A percentile compares a stretch with the other conserved stretches of the same genome.
Conservation (phyloP, 441 rosid genomes). For the Erodium moschatum region DNA sequence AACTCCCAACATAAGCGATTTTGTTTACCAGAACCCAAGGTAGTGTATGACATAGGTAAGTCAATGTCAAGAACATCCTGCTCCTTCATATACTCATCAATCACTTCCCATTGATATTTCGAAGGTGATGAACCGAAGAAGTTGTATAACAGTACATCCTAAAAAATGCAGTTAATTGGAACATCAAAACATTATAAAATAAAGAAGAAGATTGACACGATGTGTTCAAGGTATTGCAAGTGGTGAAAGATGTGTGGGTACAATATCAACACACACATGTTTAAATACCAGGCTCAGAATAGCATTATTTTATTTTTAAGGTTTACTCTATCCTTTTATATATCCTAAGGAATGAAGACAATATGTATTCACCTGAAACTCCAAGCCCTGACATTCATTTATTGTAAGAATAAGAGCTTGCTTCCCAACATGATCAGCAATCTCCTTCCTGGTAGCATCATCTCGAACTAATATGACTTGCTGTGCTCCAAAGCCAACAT, state of each 20-base stretch:
- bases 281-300: too few relatives aligned
- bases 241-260: neutral
- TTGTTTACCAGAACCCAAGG: conserved; percentile 30
- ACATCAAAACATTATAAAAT: neutral
- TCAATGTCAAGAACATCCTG: conserved; percentile 24
- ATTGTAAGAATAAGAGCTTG: conserved; percentile 48
- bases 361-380: conserved; percentile 41
- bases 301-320: too few relatives aligned
- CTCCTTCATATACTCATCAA: conserved; percentile 38
- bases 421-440: conserved; percentile 31
- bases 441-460: conserved; percentile 32
- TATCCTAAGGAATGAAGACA: neutral
- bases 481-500: conserved; percentile 45
- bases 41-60: conserved; percentile 21
- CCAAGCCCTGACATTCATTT: conserved; percentile 48
- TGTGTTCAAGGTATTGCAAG: too few relatives aligned
- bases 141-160: conserved; percentile 48
- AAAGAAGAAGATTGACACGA: neutral
- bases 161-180: neutral
- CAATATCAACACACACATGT: neutral
- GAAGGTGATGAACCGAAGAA: conserved; percentile 40
- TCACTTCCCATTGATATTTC: conserved; percentile 37
- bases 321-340: too few relatives aligned
- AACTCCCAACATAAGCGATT: conserved; percentile 42
- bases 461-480: conserved; percentile 50